These are phyloP conservation scores for Brettanomyces bruxellensis DNA, from an alignment of 805 yeast species.

Conservation along the genomic window DNA sequence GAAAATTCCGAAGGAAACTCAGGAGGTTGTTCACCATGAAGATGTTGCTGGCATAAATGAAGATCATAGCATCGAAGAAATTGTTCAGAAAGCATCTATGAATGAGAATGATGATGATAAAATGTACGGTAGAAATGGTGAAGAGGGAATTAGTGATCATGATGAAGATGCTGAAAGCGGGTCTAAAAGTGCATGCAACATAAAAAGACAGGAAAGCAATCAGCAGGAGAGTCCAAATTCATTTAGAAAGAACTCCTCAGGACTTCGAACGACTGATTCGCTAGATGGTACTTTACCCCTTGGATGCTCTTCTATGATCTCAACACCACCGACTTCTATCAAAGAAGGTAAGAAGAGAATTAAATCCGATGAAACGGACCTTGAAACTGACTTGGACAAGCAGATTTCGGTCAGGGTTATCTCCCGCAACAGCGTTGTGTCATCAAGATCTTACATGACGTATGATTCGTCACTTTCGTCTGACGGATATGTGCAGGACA, in stretches of 20 bases:
- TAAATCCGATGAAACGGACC: background rate
- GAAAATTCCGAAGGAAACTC: too few relatives aligned
- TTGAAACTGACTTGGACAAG: background rate
- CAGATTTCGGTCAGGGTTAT: constrained; percentile 20
- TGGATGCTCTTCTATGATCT: constrained; percentile 1
- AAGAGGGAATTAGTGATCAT: too few relatives aligned
- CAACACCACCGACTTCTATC: background rate
- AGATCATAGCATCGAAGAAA: too few relatives aligned
- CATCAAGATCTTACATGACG: constrained; percentile 35
- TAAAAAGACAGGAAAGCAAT: too few relatives aligned
- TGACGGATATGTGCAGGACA: background rate
- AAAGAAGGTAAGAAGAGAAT: background rate
- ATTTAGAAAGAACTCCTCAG: background rate
- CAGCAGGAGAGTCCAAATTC: too few relatives aligned
- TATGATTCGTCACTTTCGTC: constrained; percentile 49
- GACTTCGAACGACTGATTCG: background rate
- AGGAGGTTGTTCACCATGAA: too few relatives aligned
- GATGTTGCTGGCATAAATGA: too few relatives aligned
- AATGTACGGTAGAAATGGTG: too few relatives aligned
- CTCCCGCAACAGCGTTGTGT: constrained; percentile 30
- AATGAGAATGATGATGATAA: too few relatives aligned
- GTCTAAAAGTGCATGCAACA: too few relatives aligned
- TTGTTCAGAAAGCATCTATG: too few relatives aligned
- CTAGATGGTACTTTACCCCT: background rate
- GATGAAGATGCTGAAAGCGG: too few relatives aligned